Percentiles rank a stretch among this genome's conserved stretches.
phyloP scores from a whole-genome alignment of 2,329 filamentous ascomycete species.

The Raffaelea deltoideospora region DNA sequence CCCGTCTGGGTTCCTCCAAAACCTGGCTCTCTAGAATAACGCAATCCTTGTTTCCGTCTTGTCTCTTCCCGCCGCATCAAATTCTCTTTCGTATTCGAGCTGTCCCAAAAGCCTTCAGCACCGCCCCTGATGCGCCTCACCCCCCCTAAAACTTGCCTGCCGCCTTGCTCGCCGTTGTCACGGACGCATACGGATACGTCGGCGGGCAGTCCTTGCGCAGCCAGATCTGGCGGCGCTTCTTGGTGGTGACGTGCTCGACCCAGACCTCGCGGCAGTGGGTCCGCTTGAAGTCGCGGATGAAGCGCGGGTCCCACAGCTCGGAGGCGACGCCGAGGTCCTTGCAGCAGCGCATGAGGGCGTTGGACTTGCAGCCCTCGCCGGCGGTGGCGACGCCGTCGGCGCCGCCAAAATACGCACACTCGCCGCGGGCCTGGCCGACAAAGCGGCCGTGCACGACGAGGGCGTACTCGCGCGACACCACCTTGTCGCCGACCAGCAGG shows the following conservation, averaged over 20 bases:
- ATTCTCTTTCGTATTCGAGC: neutral
- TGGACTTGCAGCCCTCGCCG: conserved; percentile 93
- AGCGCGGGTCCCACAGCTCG: conserved; percentile 92
- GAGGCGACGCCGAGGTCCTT: conserved; percentile 92
- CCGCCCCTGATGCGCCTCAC: neutral
- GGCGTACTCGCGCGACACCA: conserved; percentile 82
- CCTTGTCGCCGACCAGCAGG: conserved; percentile 66
- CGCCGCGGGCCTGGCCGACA: conserved; percentile 81
- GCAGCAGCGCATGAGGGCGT: conserved; percentile 94
- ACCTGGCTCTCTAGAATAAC: no score
- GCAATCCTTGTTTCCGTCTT: no score
- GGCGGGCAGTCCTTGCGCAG: conserved; percentile 69
- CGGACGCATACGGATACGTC: conserved; percentile 37
- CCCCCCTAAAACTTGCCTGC: neutral
- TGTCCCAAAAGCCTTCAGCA: neutral
- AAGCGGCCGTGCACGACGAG: conserved; percentile 82
- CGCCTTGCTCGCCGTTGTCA: neutral
- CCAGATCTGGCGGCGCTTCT: conserved; percentile 83
- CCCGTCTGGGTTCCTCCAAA: no score
- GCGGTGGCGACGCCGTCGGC: conserved; percentile 84
- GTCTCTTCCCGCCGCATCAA: no score
- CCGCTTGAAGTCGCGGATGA: conserved; percentile 69
- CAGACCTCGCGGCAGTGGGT: conserved; percentile 64
- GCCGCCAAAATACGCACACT: conserved; percentile 81
- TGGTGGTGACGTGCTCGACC: conserved; percentile 75